Base-by-base conservation (phyloP, 225 moss, liverwort and hornwort species). In the Polytrichum commune region DNA sequence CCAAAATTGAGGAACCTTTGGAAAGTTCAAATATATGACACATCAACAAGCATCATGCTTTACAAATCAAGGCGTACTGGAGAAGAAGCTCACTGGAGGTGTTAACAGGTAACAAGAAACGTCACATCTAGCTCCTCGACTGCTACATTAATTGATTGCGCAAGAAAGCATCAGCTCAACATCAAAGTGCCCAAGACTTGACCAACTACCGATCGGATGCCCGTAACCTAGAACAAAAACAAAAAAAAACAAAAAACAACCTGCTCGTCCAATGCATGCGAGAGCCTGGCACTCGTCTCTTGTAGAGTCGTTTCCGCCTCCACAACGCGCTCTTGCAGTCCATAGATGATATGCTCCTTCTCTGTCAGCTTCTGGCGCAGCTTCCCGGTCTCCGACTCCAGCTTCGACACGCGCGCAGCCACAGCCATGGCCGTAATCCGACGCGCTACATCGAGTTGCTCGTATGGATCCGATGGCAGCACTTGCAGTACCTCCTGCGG, bases 361-460 rank as follows among this genome's bases (percentile, higher is more conserved):
- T 95, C 93, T 28, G 89, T 83, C 1, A 95, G 82, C 81, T 93
- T 92, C 60, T 84, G 89, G 54, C 88, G 91, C 60, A 95, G 89
- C 83, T 90, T 93, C 28, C 79, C 89, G 5, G 84, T 84, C 69
- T 93, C 93, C 4, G 73, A 72, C 83, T 95, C 95, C 63, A 95
- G 79, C 83, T 88, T 91, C 27, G 93, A 88, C 53, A 95, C 79
- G 61, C 88, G 89, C 28, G 86, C 87, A 5, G 86, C 86, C 19
- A 95, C 84, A 54, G 95, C 95, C 95, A 95, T 93, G 63, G 93
- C 89, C 10, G 93, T 95, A 68, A 95, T 93, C 55, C 88, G 78
- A 19, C 95, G 72, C 9, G 95, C 95, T 64, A 95, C 84, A 54
- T 95, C 93, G 66, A 95, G 91, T 85, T 95, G 93, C 80, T 95